Base-by-base conservation (phyloP, 495 filamentous ascomycete species). In the Immersiella caudata region DNA sequence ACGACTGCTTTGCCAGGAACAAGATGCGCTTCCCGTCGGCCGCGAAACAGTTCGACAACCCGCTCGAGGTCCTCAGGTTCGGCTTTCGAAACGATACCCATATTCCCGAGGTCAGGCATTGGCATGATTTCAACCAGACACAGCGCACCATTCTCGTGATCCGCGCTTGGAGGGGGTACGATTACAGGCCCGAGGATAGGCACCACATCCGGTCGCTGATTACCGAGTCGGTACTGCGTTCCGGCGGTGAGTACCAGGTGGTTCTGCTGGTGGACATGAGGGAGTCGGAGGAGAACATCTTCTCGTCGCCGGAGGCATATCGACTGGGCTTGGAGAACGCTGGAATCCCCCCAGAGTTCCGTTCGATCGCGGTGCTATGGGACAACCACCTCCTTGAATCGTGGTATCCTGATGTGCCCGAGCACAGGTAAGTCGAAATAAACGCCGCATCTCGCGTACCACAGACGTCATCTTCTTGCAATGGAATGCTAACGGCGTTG, bases 1-100 rank as follows among this genome's bases (percentile, higher is more conserved):
- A 87, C 62, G 81, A 84, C 20, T 97, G 93, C 73, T 78, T 85
- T 35, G 77, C 84, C 51, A 85, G 85, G 27, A 97, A 97, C 74
- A 73, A 75, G 16, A 81, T 87, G 71, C 89, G 93, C 52, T 93
- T 86, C 57, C 75, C 73, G 21, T 21, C 66, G 6, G 40, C 63
- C 14, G 70, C 63, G 2, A 26, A 68, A 1, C 49, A 50, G 1
- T 52, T 75, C 40, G 64, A 73, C 29, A 66, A 74, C 52, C 76
- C 75, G 51, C 59, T 65, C 63, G 25, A 62, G 8, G 46, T 70
- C 9, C 67, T 71, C 36, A 74, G 80, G 0, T 70, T 78, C 62
- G 36, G 35, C 56, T 69, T 67, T 33, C 66, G 70, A 26, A 67
- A 78, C 52, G 20, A 33, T 6, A 52, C 76, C 12, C 49, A 50